A percentile compares a stretch with the other conserved stretches of the same genome.
These are phyloP conservation scores for Rusavskia elegans DNA, from an alignment of 495 filamentous ascomycete species.

Conservation along the genomic window DNA sequence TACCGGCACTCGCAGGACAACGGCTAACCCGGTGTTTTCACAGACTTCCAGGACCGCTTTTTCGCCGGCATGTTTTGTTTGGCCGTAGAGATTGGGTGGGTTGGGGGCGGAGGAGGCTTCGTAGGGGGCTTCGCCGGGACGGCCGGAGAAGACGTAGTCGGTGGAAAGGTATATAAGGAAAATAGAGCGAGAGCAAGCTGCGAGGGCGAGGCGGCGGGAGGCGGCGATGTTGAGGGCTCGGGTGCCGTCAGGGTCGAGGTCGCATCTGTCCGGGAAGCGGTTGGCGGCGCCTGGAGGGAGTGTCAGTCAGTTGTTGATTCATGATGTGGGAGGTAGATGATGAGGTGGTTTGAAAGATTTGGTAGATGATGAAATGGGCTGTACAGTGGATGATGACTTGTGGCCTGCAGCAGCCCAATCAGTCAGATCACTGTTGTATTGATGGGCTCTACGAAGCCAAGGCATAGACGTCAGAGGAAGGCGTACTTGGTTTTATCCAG, in stretches of 20 bases:
- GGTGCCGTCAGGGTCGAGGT: slow-evolving; percentile 60
- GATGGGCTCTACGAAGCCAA: neutral
- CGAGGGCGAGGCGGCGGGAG: slow-evolving; percentile 45
- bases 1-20: slow-evolving; percentile 75
- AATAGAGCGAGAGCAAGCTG: slow-evolving; percentile 43
- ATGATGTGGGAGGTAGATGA: neutral
- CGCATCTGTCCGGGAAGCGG: slow-evolving; percentile 72
- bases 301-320: slow-evolving; percentile 8
- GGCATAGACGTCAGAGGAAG: neutral
- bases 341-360: neutral
- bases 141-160: slow-evolving; percentile 84
- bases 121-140: slow-evolving; percentile 74
- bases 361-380: slow-evolving; percentile 9
- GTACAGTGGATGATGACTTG: slow-evolving; percentile 73
- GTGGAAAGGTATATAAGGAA: slow-evolving; percentile 86
- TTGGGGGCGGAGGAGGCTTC: slow-evolving; percentile 42
- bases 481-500: slow-evolving; percentile 50
- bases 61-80: slow-evolving; percentile 80
- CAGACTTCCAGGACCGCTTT: slow-evolving; percentile 49
- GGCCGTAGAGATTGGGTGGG: slow-evolving; percentile 75
- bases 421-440: slow-evolving; percentile 4
- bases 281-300: slow-evolving; percentile 61
- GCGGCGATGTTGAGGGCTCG: slow-evolving; percentile 62
- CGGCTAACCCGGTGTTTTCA: slow-evolving; percentile 32
- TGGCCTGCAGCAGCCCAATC: slow-evolving; percentile 34